These are phyloP conservation scores for Fonsecaea pedrosoi DNA, from an alignment of 2,329 filamentous ascomycete genomes.

Conservation along the genomic window DNA sequence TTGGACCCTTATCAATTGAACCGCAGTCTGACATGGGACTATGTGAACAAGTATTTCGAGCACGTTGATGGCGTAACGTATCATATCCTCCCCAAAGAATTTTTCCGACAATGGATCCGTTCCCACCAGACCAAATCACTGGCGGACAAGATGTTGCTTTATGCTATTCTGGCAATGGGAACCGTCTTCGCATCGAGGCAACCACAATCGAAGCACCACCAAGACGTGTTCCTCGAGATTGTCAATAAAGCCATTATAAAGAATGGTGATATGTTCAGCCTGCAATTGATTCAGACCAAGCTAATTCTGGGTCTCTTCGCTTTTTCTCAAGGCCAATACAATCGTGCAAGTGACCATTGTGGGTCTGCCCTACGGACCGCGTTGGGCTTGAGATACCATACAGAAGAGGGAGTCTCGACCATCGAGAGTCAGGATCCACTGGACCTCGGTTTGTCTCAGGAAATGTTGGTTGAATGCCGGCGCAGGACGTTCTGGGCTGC, in stretches of 20 bases:
- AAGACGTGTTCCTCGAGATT: conserved; percentile 60
- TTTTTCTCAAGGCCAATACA: conserved; percentile 65
- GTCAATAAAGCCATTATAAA: conserved; percentile 64
- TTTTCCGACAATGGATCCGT: conserved; percentile 63
- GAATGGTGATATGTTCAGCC: conserved; percentile 58
- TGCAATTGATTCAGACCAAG: conserved; percentile 71
- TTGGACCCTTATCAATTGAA: conserved; percentile 62
- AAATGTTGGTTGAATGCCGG: conserved; percentile 69
- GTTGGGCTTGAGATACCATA: conserved; percentile 66
- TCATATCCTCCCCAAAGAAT: conserved; percentile 61
- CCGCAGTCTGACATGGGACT: conserved; percentile 57
- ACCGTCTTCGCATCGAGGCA: conserved; percentile 57
- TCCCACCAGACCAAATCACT: conserved; percentile 56
- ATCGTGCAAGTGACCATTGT: conserved; percentile 68
- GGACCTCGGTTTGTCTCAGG: conserved; percentile 64
- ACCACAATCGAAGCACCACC: conserved; percentile 52
- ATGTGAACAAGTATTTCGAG: conserved; percentile 64
- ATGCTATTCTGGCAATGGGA: conserved; percentile 65
- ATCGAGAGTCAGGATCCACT: conserved; percentile 54
- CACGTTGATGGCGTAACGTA: conserved; percentile 62
- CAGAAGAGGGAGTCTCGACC: conserved; percentile 62
- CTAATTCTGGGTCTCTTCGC: conserved; percentile 72
- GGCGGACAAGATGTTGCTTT: conserved; percentile 66
- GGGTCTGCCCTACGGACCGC: conserved; percentile 68
- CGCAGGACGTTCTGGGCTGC: conserved; percentile 75